These are phyloP conservation scores for Stentor roeselii DNA, from an alignment of 73 alveolate species.

Conservation along the genomic window DNA sequence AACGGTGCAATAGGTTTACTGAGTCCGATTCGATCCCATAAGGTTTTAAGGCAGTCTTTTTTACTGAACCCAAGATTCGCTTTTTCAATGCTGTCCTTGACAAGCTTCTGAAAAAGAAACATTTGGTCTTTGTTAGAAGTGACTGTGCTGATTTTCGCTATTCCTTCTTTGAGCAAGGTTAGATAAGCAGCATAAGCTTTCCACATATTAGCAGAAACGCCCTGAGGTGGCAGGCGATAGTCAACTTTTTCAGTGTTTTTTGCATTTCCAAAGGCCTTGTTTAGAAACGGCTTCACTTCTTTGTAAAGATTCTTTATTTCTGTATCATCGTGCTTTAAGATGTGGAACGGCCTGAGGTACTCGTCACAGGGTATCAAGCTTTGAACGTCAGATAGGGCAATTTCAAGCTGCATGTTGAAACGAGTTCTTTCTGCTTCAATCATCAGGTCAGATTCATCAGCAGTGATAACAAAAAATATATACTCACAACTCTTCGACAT, in stretches of 20 bases:
- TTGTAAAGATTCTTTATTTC: background rate
- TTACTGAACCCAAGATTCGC: background rate
- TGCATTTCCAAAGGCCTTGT: background rate
- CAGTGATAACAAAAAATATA: conserved; percentile 31
- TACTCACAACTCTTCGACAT: conserved; percentile 35
- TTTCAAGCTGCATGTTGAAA: conserved; percentile 33
- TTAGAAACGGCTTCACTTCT: background rate
- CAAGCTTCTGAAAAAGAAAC: background rate
- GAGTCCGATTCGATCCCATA: background rate
- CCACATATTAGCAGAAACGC: conserved; percentile 9
- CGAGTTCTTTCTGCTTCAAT: conserved; percentile 31
- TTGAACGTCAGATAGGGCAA: conserved; percentile 38
- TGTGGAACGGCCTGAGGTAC: conserved; percentile 35
- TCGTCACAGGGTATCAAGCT: conserved; percentile 50
- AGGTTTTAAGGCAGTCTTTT: background rate
- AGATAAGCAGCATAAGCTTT: background rate
- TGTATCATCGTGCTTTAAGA: background rate
- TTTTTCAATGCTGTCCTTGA: background rate
- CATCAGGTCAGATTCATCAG: conserved; percentile 20
- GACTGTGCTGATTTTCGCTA: background rate
- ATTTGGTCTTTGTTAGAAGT: background rate
- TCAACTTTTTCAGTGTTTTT: background rate
- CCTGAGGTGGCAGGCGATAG: background rate
- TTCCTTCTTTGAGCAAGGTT: background rate
- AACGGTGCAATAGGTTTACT: conserved; percentile 15